Evolutionary conservation across 2,329 filamentous ascomycete genomes (phyloP).

Genomic region (Endothia cerciana): DNA sequence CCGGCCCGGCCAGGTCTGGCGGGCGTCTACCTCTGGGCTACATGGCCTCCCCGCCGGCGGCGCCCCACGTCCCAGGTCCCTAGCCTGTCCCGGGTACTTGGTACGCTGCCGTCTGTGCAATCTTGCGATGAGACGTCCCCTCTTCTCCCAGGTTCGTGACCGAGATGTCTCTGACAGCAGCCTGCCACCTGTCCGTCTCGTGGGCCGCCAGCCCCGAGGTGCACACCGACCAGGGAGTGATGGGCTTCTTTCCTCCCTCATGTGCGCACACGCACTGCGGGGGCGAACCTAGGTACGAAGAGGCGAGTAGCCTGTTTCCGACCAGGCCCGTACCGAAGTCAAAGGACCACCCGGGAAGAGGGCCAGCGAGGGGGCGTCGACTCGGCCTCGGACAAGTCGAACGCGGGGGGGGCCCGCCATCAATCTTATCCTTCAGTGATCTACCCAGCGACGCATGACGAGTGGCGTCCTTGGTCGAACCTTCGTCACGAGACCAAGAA

Average conservation of each 20-base stretch:
- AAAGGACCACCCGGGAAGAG: too few relatives aligned
- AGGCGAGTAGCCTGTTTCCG: not conserved
- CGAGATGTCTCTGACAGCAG: not conserved
- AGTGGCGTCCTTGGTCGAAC: constrained; percentile 9
- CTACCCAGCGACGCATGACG: not conserved
- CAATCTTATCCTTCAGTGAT: not conserved
- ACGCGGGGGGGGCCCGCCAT: too few relatives aligned
- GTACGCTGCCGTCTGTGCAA: not conserved
- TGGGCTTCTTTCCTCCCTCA: not conserved
- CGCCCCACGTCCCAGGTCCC: too few relatives aligned
- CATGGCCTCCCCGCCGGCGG: too few relatives aligned
- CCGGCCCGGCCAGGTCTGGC: not conserved
- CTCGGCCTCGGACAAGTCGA: too few relatives aligned
- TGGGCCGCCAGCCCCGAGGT: too few relatives aligned
- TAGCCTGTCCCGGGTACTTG: not conserved
- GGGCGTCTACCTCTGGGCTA: not conserved
- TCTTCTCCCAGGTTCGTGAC: not conserved
- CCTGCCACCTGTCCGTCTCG: too few relatives aligned
- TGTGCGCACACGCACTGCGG: not conserved
- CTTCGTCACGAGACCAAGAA: not conserved
- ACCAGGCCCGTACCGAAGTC: not conserved
- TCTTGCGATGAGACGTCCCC: not conserved
- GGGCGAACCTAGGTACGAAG: not conserved
- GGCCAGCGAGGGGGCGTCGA: too few relatives aligned
- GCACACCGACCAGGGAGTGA: too few relatives aligned